Evolutionary conservation across 148 eudicot species (phyloP), one percentile per base, ranked within the genome.

Genomic region (Chenopodium album): DNA sequence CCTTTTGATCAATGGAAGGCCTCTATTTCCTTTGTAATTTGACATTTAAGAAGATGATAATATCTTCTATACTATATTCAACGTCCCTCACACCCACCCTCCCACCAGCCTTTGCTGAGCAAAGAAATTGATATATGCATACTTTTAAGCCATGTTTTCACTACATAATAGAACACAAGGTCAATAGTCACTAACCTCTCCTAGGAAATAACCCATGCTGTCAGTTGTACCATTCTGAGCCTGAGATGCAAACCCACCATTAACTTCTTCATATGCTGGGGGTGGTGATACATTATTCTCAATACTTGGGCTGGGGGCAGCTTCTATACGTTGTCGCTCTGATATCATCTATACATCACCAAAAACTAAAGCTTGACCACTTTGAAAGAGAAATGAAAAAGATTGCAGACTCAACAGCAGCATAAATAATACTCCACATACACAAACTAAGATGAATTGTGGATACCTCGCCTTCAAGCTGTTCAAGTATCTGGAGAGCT

Each of bases 321-420:
- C 98, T 89, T 95, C 99, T 81, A 95, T 95, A 64, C 98, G 87
- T 83, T 93, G 97, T 78, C 95, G 87, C 87, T 95, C 98, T 78
- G 93, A 92, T 71, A 84, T 78, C 97, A 95, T 95, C 99, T 95
- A 84, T 28, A 31, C 44, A 79, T 68, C 73, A 85, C 77, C 75
- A 77, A 20, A 80, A 60, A 78, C 64, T n/a, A 82, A 12, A 73
- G 60, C 47, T 59, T 69, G 50, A 78, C 26, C 64, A 84, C 59
- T 65, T 56, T 9, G 29, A 72, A 48, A 73, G 14, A 29, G 50
- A 69, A 44, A 44, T 72, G 63, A 48, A 75, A 16, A 41, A 72
- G 9, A 54, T 75, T 44, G 54, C 69, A 67, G 26, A 59, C 28
- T 62, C 56, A 52, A 46, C 48, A 23, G 29, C 32, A 17, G 63